Evolutionary conservation across 169 alveolate genomes (phyloP).

Genomic region (Plasmodium cynomolgi): DNA sequence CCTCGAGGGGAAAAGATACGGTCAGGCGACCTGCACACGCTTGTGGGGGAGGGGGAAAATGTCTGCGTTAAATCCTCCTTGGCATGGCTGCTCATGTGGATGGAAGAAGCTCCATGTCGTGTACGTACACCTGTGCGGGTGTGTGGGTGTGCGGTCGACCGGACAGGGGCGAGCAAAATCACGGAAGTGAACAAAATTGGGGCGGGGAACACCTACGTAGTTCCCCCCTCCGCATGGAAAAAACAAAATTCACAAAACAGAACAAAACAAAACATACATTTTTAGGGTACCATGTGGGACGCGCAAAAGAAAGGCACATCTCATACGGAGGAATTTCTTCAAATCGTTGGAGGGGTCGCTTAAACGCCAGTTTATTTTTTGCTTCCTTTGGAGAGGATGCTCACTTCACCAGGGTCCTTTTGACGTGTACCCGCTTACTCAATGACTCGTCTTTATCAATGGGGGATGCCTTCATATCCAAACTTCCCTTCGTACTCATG

Average conservation of each 20-base stretch:
- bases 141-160: not conserved
- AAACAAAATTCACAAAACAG: not conserved
- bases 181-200: not conserved
- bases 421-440: not conserved
- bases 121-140: not conserved
- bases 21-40: not conserved
- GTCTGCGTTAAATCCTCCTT: not conserved
- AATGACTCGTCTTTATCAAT: not conserved
- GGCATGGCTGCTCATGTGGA: not conserved
- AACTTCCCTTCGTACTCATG: conserved; percentile 68
- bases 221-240: not conserved
- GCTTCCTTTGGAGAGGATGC: not conserved
- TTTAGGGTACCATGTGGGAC: not conserved
- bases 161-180: not conserved
- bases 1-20: not conserved
- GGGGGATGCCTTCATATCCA: not conserved
- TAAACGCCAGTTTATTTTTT: not conserved
- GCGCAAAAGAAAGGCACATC: not conserved
- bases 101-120: not conserved
- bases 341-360: not conserved
- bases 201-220: not conserved
- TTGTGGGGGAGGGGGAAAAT: not conserved
- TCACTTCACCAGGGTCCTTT: conserved; percentile 31
- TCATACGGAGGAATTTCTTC: not conserved
- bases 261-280: not conserved